Base-by-base conservation (phyloP, 805 yeast genomes). In the Kodamaea sagamina region DNA sequence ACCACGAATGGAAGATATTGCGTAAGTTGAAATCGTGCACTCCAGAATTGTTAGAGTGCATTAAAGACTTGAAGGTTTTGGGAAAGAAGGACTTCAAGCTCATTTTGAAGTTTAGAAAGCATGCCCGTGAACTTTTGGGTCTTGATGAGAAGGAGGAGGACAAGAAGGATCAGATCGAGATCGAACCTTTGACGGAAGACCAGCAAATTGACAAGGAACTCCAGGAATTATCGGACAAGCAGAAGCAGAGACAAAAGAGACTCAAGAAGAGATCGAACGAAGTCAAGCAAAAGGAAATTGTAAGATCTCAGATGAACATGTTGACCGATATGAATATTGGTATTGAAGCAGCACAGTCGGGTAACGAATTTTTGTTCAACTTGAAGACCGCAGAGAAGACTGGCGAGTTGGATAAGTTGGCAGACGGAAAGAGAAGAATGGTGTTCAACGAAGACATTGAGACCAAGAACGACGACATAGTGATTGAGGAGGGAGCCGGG, bases 281-380 rank as follows among this genome's bases (percentile, higher is more conserved):
- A 65, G 51, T 65, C 49, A 89, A 88, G 58, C 96, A 89, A 62
- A 87, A 86, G 63, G 97, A 92, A 60, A 79, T 92, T 37, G 74
- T 77, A 38, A 80, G 98, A 70, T 84, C 89, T 86, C 97, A 93
- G 68, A 84, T 93, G 92, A 88, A 87, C 63, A 90, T 93, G 96
- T 72, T 86, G 46, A 87, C 97, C 4, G 96, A 95, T 58, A 79
- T 77, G 70, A 95, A 89, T 58, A 82, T 93, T 49, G 97, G 98
- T 77, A 74, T 88, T 42, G 99, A 93, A 61, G 96, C 97, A 12
- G 92, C 88, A 12, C 77, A 78, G 41, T 72, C 80, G 47, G 96
- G 93, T 27, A 74, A 84, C 43, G 90, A 86, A 46, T 77, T 90
- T 1, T 70, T 89, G 46, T 93, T 93, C 71, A 88, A 84, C 58